Evolutionary conservation across 2,329 filamentous ascomycete species (phyloP).

Genomic region (Beauveria brongniartii): DNA sequence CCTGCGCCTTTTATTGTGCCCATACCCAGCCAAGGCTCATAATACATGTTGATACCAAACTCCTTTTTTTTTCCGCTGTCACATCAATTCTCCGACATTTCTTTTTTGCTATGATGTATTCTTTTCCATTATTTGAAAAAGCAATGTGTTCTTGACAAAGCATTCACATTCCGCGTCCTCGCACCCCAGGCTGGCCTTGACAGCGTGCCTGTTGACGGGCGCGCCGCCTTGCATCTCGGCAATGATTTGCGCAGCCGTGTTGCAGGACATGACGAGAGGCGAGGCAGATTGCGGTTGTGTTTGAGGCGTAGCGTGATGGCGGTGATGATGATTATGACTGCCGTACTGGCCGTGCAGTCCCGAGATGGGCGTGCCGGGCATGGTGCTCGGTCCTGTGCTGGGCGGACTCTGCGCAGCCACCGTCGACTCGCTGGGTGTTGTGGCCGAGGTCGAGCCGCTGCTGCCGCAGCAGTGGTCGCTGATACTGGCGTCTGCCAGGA

Average conservation of each 20-base stretch:
- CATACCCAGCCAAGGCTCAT: conserved; percentile 2
- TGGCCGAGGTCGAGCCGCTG: not conserved
- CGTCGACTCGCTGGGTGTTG: conserved; percentile 3
- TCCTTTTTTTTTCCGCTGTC: not conserved
- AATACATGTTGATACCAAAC: conserved; percentile 7
- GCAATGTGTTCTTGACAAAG: conserved; percentile 13
- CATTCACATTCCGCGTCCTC: conserved; percentile 13
- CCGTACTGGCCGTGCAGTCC: not conserved
- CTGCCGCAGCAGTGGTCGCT: conserved; percentile 19
- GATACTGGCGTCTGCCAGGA: conserved; percentile 30
- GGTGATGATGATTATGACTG: not conserved
- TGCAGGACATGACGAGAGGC: conserved; percentile 27
- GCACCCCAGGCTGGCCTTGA: conserved; percentile 24
- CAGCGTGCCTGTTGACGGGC: conserved; percentile 17
- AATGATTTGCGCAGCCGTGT: conserved; percentile 28
- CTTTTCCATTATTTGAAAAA: conserved; percentile 13
- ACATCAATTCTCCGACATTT: not conserved
- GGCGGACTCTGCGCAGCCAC: conserved; percentile 4
- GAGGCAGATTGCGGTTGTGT: conserved; percentile 11
- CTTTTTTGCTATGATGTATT: not conserved
- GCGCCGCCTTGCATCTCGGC: conserved; percentile 30
- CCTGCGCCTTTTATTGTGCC: not conserved
- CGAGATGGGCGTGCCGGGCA: conserved; percentile 10
- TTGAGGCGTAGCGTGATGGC: not conserved
- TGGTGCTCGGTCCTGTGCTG: conserved; percentile 9